These are phyloP conservation scores for Pleurotus djamor DNA, from an alignment of 768 basidiomycete genomes.

Conservation along the genomic window DNA sequence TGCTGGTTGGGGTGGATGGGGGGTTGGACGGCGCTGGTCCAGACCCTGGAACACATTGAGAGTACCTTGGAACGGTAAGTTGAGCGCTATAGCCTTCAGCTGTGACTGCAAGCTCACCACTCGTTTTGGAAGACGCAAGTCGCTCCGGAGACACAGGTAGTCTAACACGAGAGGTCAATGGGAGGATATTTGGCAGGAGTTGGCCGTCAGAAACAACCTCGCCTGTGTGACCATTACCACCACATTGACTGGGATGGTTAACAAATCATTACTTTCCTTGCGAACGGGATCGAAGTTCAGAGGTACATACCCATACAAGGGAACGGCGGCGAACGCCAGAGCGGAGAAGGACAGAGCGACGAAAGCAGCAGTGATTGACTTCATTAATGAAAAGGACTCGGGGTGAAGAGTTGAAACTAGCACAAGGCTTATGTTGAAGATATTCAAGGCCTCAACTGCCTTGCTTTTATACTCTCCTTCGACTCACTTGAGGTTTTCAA, in stretches of 20 bases:
- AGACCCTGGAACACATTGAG: neutral
- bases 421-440: neutral
- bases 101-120: neutral
- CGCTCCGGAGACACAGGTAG: neutral
- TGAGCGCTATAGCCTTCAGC: too few relatives aligned
- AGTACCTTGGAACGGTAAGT: neutral
- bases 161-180: neutral
- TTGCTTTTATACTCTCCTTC: too few relatives aligned
- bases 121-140: neutral
- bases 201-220: neutral
- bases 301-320: neutral
- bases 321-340: neutral
- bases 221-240: neutral
- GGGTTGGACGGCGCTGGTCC: neutral
- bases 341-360: neutral
- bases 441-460: too few relatives aligned
- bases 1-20: neutral
- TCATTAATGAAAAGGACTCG: neutral
- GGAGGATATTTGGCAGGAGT: neutral
- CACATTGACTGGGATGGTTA: neutral
- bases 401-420: neutral
- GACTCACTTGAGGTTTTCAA: too few relatives aligned
- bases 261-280: neutral
- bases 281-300: too few relatives aligned
- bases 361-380: neutral